Percentiles rank a stretch among this genome's conserved stretches.
Evolutionary conservation across 2,329 filamentous ascomycete species (phyloP).

Genomic region (Amauroascus verrucosus): DNA sequence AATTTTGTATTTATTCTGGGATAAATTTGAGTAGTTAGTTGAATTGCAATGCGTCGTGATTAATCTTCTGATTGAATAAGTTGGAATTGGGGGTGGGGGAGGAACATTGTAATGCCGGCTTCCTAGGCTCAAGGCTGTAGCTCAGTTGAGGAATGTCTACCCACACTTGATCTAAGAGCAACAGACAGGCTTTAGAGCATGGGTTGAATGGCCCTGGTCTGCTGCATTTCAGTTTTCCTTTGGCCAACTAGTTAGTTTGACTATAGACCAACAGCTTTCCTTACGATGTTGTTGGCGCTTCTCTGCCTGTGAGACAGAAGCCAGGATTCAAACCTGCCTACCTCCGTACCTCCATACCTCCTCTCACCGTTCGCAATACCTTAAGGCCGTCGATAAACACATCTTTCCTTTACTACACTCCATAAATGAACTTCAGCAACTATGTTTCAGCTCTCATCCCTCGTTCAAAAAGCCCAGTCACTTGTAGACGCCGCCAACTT

Average conservation of each 20-base stretch:
- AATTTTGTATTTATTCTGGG: not conserved
- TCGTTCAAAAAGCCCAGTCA: slow-evolving; percentile 92
- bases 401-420: not conserved
- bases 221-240: not conserved
- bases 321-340: too few species aligned
- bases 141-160: not conserved
- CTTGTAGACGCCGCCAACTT: slow-evolving; percentile 83
- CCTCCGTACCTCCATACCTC: not conserved
- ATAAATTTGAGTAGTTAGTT: too few species aligned
- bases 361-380: not conserved
- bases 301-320: slow-evolving; percentile 1
- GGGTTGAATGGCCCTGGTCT: not conserved
- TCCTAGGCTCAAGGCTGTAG: not conserved
- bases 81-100: too few species aligned
- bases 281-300: not conserved
- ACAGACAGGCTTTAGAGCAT: not conserved
- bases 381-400: not conserved
- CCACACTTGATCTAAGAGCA: not conserved
- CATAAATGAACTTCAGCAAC: slow-evolving; percentile 1
- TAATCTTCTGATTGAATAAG: too few species aligned
- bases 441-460: slow-evolving; percentile 60
- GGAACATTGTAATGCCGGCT: slow-evolving; percentile 8
- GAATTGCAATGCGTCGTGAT: not conserved
- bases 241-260: not conserved
- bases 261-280: not conserved